These are phyloP conservation scores for Colletotrichum sp. DNA, from an alignment of 2,329 filamentous ascomycete species.

Conservation along the genomic window DNA sequence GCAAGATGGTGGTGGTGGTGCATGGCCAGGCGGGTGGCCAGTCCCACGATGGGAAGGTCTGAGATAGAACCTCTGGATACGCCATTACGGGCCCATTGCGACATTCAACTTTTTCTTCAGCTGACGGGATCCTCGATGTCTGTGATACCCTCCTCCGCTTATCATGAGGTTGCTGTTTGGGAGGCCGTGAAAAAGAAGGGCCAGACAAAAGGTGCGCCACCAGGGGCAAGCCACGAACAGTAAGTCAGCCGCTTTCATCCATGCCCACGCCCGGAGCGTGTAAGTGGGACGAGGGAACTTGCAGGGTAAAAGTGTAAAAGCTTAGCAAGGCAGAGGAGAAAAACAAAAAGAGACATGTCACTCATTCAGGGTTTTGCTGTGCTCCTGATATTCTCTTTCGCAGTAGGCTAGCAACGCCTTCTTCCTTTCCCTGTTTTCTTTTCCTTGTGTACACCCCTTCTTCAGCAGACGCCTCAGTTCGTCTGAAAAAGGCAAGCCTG, in stretches of 20 bases:
- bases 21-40: background rate
- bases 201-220: background rate
- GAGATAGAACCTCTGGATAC: background rate
- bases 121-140: background rate
- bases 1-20: background rate
- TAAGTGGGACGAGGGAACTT: slow-evolving; percentile 9
- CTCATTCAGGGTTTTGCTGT: background rate
- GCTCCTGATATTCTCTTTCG: background rate
- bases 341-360: background rate
- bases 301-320: background rate
- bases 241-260: slow-evolving; percentile 1
- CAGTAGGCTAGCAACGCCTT: background rate
- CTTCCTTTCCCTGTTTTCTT: background rate
- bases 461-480: background rate
- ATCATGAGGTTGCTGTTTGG: background rate
- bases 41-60: background rate
- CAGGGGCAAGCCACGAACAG: background rate
- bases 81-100: background rate
- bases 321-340: background rate
- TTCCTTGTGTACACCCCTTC: background rate
- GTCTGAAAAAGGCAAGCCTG: background rate
- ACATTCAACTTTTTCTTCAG: background rate
- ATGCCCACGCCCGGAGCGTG: background rate
- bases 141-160: background rate
- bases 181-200: background rate